Conservation (phyloP, 805 yeast genomes). For the Candida germanica region DNA sequence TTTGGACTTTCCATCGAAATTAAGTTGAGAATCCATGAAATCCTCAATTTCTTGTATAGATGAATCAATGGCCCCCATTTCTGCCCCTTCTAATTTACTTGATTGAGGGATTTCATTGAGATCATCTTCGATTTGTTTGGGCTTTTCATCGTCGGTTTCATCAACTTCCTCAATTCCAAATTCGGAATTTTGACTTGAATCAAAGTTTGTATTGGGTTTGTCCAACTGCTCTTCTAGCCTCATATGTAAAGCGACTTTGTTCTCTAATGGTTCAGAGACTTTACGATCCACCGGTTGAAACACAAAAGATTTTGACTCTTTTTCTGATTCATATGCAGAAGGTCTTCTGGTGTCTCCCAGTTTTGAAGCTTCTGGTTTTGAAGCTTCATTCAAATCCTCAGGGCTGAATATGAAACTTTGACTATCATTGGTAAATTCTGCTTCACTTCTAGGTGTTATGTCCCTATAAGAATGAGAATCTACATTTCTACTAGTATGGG, state of each 20-base stretch:
- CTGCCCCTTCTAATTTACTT: slow-evolving; percentile 6
- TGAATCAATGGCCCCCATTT: slow-evolving; percentile 21
- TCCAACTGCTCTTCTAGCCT: slow-evolving; percentile 21
- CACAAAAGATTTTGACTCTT: not conserved
- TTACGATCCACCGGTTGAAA: slow-evolving; percentile 15
- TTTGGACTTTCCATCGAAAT: slow-evolving; percentile 10
- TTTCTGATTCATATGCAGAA: not conserved
- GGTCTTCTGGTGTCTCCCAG: not conserved
- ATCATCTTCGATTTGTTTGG: slow-evolving; percentile 1
- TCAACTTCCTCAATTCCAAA: slow-evolving; percentile 39
- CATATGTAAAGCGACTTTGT: slow-evolving; percentile 25
- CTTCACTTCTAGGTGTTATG: slow-evolving; percentile 4
- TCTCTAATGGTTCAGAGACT: slow-evolving; percentile 23
- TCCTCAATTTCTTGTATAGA: slow-evolving; percentile 41
- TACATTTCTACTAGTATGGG: not conserved
- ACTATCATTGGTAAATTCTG: slow-evolving; percentile 13
- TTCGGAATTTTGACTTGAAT: slow-evolving; percentile 14
- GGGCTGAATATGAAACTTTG: slow-evolving; percentile 16
- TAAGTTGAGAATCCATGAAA: slow-evolving; percentile 35
- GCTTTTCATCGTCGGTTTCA: slow-evolving; percentile 22
- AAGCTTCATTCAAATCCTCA: slow-evolving; percentile 4
- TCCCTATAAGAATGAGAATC: slow-evolving; percentile 6
- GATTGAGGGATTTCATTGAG: slow-evolving; percentile 8
- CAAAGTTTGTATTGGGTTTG: slow-evolving; percentile 1
- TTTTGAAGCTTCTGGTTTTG: slow-evolving; percentile 1